Evolutionary conservation across 176 grass and related monocot genomes (phyloP).

Genomic region (Panicum miliaceum): DNA sequence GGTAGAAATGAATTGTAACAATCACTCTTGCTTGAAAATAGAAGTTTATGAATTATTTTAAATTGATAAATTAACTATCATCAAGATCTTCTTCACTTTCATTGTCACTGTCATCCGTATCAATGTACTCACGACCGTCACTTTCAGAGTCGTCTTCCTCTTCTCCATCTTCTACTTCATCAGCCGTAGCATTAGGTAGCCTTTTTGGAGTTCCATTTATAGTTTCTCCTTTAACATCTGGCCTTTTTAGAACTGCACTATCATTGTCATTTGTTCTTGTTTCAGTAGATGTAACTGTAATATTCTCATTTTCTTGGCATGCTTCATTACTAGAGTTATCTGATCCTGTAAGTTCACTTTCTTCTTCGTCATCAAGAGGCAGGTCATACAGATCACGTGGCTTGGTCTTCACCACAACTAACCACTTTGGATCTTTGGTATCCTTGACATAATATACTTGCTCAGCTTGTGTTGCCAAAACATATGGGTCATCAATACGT

Average conservation of each 20-base stretch:
- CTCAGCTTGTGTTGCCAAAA: conserved; percentile 5
- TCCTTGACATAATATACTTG: conserved; percentile 25
- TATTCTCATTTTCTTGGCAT: conserved; percentile 17
- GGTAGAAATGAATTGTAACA: not conserved
- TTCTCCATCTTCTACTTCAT: not conserved
- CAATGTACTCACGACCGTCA: not conserved
- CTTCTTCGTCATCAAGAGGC: not conserved
- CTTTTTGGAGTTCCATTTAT: not conserved
- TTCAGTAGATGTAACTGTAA: not conserved
- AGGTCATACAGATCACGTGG: not conserved
- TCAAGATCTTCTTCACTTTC: not conserved
- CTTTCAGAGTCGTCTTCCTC: not conserved
- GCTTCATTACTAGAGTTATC: not conserved
- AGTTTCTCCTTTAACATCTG: not conserved
- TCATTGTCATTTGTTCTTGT: not conserved
- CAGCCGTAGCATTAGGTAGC: not conserved
- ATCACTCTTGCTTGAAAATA: no score
- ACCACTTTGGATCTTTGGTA: not conserved
- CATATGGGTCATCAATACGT: not conserved
- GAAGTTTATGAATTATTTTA: no score
- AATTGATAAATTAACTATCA: not conserved
- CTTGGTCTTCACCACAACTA: conserved; percentile 13
- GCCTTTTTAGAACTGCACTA: not conserved
- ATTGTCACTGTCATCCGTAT: not conserved
- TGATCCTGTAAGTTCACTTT: not conserved